Base-by-base conservation (phyloP, 2,329 filamentous ascomycete genomes). In the Clonostachys solani region DNA sequence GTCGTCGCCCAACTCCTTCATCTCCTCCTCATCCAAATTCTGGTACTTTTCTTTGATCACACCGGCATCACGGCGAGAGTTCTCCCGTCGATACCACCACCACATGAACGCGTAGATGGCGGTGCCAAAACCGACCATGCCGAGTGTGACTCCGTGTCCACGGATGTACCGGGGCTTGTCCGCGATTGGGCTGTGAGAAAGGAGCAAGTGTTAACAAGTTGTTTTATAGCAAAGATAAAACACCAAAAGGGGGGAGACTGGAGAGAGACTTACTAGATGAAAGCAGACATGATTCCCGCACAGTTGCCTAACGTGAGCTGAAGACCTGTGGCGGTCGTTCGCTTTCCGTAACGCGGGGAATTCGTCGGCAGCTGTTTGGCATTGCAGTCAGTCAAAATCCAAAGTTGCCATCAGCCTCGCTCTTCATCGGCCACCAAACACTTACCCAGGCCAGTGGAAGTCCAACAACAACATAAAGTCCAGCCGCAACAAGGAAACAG, bases 401-500 rank as follows among this genome's bases (percentile, higher is more conserved):
- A 5, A 35, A 8, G 9, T 16, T 37, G 16, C 33, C 12, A 48
- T 29, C 23, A 6, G 23, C 23, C 23, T 29, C 23, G 9, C 23
- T 29, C 23, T 29, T 29, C 23, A 29, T 12, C 15, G 34, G 18
- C 12, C 19, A 34, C 16, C n/a, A 17, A 12, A 8, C 13, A 56
- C 60, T 51, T 49, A 68, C 65, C 77, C 78, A 81, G 35, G 77
- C 77, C n/a, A 81, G 57, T 5, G 78, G 78, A 49, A 81, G 52
- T 0, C 78, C 77, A 5, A 81, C 77, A 4, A 76, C 63, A 19
- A 80, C 69, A 54, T 92, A 92, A 4, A 92, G 61, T 0, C 87
- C 88, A 50, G 82, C 75, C 0, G 87, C 87, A 1, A 91, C 80
- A n/a, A 92, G 67, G 61, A 91, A 86, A 51, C 86, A 90, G 53